Percentiles rank a stretch among this genome's conserved stretches.
These are phyloP conservation scores for Primulina tabacum DNA, from an alignment of 257 asterid genomes.

Conservation along the genomic window DNA sequence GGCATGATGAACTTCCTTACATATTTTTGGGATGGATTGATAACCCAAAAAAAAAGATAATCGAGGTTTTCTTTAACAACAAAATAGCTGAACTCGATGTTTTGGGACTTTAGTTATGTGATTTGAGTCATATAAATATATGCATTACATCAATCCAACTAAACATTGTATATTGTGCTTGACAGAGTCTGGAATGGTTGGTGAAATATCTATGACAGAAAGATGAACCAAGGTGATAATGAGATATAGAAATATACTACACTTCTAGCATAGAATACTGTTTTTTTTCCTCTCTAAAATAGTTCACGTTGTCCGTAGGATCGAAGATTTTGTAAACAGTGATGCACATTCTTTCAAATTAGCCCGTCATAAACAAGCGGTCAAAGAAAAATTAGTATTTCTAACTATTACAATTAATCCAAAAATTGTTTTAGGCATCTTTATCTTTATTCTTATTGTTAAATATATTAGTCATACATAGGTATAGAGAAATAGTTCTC, in stretches of 20 bases:
- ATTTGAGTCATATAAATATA: no score
- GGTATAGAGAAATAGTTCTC: background rate
- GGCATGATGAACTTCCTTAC: background rate
- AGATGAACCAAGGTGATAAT: background rate
- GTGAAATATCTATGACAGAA: conserved; percentile 56
- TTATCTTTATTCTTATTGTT: no score
- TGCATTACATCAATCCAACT: background rate
- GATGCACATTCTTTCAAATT: background rate
- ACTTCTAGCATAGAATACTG: background rate
- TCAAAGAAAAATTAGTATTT: background rate
- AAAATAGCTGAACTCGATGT: background rate
- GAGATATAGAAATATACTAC: no score
- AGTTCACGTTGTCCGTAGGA: background rate
- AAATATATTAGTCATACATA: no score
- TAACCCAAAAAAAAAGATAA: background rate
- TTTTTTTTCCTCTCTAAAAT: background rate
- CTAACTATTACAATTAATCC: background rate
- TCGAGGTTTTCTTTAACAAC: conserved; percentile 10
- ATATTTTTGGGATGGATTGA: background rate
- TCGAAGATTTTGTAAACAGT: background rate
- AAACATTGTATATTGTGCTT: conserved; percentile 26
- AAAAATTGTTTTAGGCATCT: background rate
- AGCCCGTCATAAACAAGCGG: background rate
- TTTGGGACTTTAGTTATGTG: background rate
- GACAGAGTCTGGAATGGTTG: conserved; percentile 90